Base-by-base conservation (phyloP, 1,284 basidiomycete genomes). In the Singerocomus inundabilis region DNA sequence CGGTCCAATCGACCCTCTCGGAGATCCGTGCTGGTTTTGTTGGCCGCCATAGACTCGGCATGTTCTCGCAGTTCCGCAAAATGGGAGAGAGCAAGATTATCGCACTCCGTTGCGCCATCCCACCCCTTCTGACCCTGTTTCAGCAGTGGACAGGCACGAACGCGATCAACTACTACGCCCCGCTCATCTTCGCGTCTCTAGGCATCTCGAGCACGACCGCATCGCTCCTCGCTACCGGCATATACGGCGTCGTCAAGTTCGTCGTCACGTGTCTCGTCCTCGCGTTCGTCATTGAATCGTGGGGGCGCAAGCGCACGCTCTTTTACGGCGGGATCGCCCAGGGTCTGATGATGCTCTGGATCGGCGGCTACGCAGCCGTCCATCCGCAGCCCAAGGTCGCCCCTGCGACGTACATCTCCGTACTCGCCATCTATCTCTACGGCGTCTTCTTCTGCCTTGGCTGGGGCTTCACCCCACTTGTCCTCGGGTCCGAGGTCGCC, bases 81-180 rank as follows among this genome's bases (percentile, higher is more conserved):
- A 75, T 80, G 76, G 72, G 67, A 33, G 77, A 74, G 42, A 76
- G 63, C 51, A 71, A 63, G 39, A 61, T 58, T 49, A 78, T 70
- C 56, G 72, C 67, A 48, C 63, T 78, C 32, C 71, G 79, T 30
- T 80, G 78, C 57, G 64, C 77, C 55, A 78, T 82, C 46, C 79
- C 80, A 3, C 67, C 72, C 2, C 60, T 80, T 26, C 74, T 79
- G 49, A 79, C 81, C 69, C 76, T 78, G 55, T 71, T 78, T 54
- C 81, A 83, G 67, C 80, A 82, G 62, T 81, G 78, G 73, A 74
- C 75, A 0, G 82, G 82, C 13, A 82, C 81, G 48, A 83, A 84
- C 64, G 75, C 77, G 0, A 78, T 84, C 64, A 78, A 79, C 56
- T 84, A 85, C 62, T 77, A 74, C 48, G 65, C 71, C 38, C 76